Evolutionary conservation across 108 stramenopile genomes (phyloP).

Genomic region (Cyclotella kingstonii): DNA sequence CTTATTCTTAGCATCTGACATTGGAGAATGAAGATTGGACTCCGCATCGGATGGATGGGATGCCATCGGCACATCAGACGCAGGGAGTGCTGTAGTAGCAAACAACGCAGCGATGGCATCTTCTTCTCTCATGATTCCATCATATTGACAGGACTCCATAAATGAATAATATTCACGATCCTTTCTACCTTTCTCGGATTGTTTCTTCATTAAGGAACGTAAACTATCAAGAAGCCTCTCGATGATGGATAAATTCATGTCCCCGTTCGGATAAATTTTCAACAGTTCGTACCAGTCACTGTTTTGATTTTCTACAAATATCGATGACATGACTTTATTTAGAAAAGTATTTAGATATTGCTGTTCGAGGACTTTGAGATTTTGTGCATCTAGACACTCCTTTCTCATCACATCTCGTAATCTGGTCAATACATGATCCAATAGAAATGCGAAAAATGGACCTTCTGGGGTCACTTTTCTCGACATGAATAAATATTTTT

Average conservation of each 20-base stretch:
- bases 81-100: not conserved
- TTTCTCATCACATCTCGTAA: conserved; percentile 2
- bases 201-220: not conserved
- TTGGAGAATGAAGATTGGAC: not conserved
- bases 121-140: not conserved
- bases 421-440: conserved; percentile 16
- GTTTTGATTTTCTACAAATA: too few species aligned
- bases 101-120: conserved; percentile 6
- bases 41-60: not conserved
- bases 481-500: not conserved
- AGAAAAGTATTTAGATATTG: too few species aligned
- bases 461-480: not conserved
- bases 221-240: not conserved
- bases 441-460: conserved; percentile 10
- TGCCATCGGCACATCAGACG: not conserved
- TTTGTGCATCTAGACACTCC: too few species aligned
- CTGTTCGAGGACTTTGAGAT: too few species aligned
- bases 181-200: not conserved
- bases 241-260: too few species aligned
- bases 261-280: too few species aligned
- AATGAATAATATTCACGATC: not conserved
- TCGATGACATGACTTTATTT: too few species aligned
- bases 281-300: too few species aligned
- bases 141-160: not conserved
- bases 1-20: not conserved